Conservation (phyloP, 1,284 basidiomycete species). For the Heterobasidion occidentale region DNA sequence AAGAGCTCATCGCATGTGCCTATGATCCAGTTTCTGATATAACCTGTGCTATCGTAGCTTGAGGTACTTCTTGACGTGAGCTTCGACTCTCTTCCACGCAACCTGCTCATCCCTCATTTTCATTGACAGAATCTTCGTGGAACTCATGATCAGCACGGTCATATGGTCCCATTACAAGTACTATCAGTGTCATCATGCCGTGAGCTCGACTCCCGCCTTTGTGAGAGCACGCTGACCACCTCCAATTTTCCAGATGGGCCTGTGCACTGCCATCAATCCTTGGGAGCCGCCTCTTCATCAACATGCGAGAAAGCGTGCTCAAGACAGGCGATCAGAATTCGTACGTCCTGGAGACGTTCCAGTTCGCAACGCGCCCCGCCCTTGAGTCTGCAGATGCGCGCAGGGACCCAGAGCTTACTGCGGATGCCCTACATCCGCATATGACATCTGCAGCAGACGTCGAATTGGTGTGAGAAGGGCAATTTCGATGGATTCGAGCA, state of each 20-base stretch:
- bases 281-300: conserved; percentile 11
- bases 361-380: not conserved
- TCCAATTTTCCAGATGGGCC: conserved; percentile 15
- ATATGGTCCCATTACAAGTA: conserved; percentile 16
- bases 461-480: too few species aligned
- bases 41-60: conserved; percentile 7
- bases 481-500: too few species aligned
- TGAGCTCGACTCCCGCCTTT: conserved; percentile 8
- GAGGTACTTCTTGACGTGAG: conserved; percentile 14
- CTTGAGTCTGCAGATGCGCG: not conserved
- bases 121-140: conserved; percentile 15
- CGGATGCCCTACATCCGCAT: not conserved
- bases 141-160: conserved; percentile 15
- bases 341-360: conserved; percentile 1
- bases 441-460: not conserved
- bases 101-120: not conserved
- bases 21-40: not conserved
- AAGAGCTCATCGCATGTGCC: not conserved
- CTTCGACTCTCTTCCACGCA: not conserved
- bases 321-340: not conserved
- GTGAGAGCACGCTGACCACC: not conserved
- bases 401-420: not conserved
- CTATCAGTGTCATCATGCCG: conserved; percentile 21
- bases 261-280: conserved; percentile 14
- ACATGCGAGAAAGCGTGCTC: conserved; percentile 8